A percentile compares a stretch with the other conserved stretches of the same genome.
phyloP scores from a whole-genome alignment of 2,329 filamentous ascomycete genomes.

The Aspergillus pseudoglaucus region DNA sequence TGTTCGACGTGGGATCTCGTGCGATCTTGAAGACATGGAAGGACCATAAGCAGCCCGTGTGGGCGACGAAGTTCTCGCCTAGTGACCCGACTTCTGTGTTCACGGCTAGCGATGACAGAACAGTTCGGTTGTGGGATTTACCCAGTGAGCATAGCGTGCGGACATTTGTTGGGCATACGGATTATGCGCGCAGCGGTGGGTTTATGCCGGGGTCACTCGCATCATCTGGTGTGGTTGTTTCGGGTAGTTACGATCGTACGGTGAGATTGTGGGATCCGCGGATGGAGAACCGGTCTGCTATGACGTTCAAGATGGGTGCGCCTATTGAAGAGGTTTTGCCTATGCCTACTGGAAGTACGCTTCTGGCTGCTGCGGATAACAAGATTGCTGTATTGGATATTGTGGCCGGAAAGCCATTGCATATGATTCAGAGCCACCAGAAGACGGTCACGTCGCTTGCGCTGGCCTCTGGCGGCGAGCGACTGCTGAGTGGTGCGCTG shows the following conservation, averaged over 20 bases:
- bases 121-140: slow-evolving; percentile 89
- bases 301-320: slow-evolving; percentile 92
- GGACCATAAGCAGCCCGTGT: slow-evolving; percentile 88
- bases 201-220: slow-evolving; percentile 68
- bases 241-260: slow-evolving; percentile 90
- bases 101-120: slow-evolving; percentile 86
- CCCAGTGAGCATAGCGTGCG: slow-evolving; percentile 68
- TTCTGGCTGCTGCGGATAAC: slow-evolving; percentile 78
- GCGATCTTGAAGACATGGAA: slow-evolving; percentile 94
- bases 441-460: slow-evolving; percentile 91
- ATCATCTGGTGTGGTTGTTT: slow-evolving; percentile 66
- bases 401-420: slow-evolving; percentile 79
- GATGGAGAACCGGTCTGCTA: slow-evolving; percentile 61
- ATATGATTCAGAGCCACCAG: slow-evolving; percentile 87
- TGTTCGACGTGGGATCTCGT: slow-evolving; percentile 84
- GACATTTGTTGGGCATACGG: slow-evolving; percentile 77
- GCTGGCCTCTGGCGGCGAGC: slow-evolving; percentile 69
- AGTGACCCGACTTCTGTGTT: slow-evolving; percentile 78
- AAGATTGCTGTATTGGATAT: slow-evolving; percentile 88
- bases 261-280: slow-evolving; percentile 91
- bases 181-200: slow-evolving; percentile 82
- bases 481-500: slow-evolving; percentile 79
- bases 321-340: slow-evolving; percentile 84
- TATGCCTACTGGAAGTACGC: slow-evolving; percentile 75
- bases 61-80: slow-evolving; percentile 87